Evolutionary conservation across 2,329 filamentous ascomycete species (phyloP).

Genomic region (Colletotrichum paranaense): DNA sequence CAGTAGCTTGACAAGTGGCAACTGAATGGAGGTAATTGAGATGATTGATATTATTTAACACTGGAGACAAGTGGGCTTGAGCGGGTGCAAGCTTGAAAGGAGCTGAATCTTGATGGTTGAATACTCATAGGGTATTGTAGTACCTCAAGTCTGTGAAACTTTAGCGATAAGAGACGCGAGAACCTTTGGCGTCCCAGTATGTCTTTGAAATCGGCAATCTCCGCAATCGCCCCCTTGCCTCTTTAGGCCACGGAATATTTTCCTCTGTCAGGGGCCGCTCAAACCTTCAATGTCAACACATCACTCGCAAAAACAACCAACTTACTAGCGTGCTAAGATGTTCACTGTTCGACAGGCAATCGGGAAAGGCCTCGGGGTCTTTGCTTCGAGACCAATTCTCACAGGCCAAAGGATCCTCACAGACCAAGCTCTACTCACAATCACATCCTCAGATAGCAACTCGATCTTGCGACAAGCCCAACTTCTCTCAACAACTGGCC

Average conservation of each 20-base stretch:
- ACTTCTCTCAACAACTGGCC: conserved; percentile 5
- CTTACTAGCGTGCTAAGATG: neutral
- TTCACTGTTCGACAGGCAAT: conserved; percentile 24
- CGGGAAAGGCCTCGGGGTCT: conserved; percentile 32
- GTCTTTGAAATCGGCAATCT: neutral
- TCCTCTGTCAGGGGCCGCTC: neutral
- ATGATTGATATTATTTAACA: no score
- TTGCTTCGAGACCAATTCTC: conserved; percentile 16
- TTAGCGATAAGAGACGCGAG: neutral
- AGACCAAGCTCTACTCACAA: conserved; percentile 28
- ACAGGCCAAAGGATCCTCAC: conserved; percentile 23
- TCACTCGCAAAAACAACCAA: neutral
- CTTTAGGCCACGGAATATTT: conserved; percentile 22
- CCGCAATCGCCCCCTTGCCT: conserved; percentile 14
- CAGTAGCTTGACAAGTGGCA: no score
- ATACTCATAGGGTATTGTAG: no score
- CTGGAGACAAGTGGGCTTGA: no score
- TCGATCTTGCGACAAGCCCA: conserved; percentile 16
- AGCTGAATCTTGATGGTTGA: no score
- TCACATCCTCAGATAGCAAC: conserved; percentile 19
- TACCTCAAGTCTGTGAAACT: neutral
- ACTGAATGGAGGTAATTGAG: no score
- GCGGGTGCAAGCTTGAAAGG: no score
- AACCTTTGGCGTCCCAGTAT: no score
- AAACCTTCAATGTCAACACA: neutral